Conservation (phyloP, 2,329 filamentous ascomycete species). For the Amauroascus verrucosus region DNA sequence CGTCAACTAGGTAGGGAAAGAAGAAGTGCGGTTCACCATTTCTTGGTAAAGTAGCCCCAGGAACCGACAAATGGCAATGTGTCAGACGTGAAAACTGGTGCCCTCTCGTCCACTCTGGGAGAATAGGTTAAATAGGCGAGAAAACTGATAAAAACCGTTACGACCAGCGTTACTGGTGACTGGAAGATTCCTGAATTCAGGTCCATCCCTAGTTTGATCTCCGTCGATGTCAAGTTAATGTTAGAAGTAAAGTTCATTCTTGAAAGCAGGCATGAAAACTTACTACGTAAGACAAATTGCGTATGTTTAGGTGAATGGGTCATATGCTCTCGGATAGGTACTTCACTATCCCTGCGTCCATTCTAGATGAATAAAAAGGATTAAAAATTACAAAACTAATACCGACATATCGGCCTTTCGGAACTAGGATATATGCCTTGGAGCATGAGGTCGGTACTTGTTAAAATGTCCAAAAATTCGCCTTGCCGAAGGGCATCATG, state of each 20-base stretch:
- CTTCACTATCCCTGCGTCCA: too few relatives aligned
- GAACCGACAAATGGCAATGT: neutral
- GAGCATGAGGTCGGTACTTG: too few relatives aligned
- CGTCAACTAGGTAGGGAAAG: neutral
- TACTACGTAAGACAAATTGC: neutral
- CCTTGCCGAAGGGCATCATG: too few relatives aligned
- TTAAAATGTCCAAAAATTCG: too few relatives aligned
- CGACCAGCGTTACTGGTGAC: neutral
- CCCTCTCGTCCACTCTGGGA: neutral
- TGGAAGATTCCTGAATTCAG: neutral
- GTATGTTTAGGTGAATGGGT: neutral
- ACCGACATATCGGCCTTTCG: too few relatives aligned
- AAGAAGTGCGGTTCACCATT: neutral
- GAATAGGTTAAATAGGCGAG: neutral
- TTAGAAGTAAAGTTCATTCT: neutral
- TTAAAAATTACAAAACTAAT: too few relatives aligned
- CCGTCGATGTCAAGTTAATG: neutral
- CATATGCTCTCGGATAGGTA: neutral
- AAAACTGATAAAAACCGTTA: neutral
- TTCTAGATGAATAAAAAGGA: too few relatives aligned
- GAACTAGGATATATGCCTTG: too few relatives aligned
- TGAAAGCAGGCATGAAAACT: neutral
- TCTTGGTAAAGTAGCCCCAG: neutral
- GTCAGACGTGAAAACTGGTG: neutral
- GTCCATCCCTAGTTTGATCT: neutral